These are phyloP conservation scores for Pyrrhoderma noxium DNA, from an alignment of 1,284 basidiomycete species.

Conservation along the genomic window DNA sequence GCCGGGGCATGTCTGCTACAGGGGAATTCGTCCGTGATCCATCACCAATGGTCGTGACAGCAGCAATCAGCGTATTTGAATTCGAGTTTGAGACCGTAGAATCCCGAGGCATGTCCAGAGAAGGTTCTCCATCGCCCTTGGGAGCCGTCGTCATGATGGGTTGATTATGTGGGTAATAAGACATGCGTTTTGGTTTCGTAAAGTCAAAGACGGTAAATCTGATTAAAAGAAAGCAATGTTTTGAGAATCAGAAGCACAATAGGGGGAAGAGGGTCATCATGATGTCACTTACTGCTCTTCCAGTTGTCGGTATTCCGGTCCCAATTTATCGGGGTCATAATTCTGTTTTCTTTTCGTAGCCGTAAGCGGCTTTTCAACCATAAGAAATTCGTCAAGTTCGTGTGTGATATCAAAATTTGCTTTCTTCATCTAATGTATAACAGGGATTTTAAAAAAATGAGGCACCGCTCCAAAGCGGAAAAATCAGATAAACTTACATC, in stretches of 20 bases:
- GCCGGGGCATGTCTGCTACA: not conserved
- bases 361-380: constrained; percentile 95
- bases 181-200: constrained; percentile 51
- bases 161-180: constrained; percentile 77
- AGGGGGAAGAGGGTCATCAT: not conserved
- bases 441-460: not conserved
- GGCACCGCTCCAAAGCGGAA: not conserved
- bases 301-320: constrained; percentile 84
- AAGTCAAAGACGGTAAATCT: constrained; percentile 80
- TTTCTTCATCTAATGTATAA: constrained; percentile 68
- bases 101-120: constrained; percentile 12
- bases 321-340: constrained; percentile 77
- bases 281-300: constrained; percentile 79
- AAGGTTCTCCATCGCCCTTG: constrained; percentile 10
- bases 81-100: constrained; percentile 12
- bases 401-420: constrained; percentile 97
- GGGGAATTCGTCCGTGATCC: constrained; percentile 10
- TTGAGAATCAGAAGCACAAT: constrained; percentile 1
- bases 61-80: constrained; percentile 7
- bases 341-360: constrained; percentile 86
- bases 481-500: constrained; percentile 54
- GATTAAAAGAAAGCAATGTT: constrained; percentile 6
- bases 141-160: constrained; percentile 39
- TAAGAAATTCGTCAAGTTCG: constrained; percentile 91
- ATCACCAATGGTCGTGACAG: constrained; percentile 4